Percentiles rank a stretch among this genome's conserved stretches.
phyloP scores from a whole-genome alignment of 225 moss, liverwort and hornwort species.

The Pleurozium schreberi region DNA sequence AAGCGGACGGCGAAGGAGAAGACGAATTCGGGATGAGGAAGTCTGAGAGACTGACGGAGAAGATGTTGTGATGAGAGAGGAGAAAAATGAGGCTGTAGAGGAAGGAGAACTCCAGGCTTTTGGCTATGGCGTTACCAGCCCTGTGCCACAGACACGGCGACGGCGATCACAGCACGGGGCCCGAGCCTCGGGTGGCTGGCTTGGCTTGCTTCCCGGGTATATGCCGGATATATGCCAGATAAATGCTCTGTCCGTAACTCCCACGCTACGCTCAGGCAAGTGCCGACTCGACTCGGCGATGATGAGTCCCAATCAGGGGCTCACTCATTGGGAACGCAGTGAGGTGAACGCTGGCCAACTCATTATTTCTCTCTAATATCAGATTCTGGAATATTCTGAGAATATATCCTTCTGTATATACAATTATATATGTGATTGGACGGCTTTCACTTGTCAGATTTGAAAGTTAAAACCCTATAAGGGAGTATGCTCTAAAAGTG shows the following conservation, averaged over 20 bases:
- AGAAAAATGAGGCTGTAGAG: not conserved
- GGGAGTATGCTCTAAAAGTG: no score
- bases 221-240: not conserved
- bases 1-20: not conserved
- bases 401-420: not conserved
- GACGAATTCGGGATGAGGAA: not conserved
- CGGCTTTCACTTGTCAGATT: not conserved
- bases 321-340: not conserved
- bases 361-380: not conserved
- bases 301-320: not conserved
- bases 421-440: not conserved
- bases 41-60: not conserved
- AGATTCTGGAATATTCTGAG: not conserved
- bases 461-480: no score
- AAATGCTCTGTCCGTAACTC: not conserved
- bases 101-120: not conserved
- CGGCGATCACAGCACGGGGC: not conserved
- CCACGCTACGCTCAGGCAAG: not conserved
- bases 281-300: not conserved
- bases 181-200: not conserved
- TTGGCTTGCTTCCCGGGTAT: not conserved
- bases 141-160: slow-evolving; percentile 5
- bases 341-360: not conserved
- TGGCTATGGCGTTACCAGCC: slow-evolving; percentile 5
- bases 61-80: not conserved